A percentile compares a stretch with the other conserved stretches of the same genome.
Evolutionary conservation across 768 basidiomycete genomes (phyloP).

Genomic region (Mycena amicta): DNA sequence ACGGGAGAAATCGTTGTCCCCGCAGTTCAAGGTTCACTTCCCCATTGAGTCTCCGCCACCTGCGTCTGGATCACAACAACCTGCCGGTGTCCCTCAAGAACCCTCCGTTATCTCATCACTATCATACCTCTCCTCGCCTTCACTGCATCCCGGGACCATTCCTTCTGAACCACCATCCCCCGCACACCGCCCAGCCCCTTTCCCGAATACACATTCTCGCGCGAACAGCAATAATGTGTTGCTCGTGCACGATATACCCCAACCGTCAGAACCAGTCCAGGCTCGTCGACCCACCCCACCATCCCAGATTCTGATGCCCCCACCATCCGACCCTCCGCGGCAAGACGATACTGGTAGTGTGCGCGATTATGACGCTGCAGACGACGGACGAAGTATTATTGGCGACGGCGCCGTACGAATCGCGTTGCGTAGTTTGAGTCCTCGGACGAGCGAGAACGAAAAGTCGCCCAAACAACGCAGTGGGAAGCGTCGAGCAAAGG

Average conservation of each 20-base stretch:
- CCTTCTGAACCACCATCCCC: conserved; percentile 17
- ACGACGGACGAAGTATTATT: conserved; percentile 32
- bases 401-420: conserved; percentile 37
- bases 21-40: conserved; percentile 34
- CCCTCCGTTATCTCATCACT: conserved; percentile 25
- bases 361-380: conserved; percentile 26
- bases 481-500: conserved; percentile 8
- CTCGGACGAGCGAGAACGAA: conserved; percentile 41
- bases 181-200: conserved; percentile 2
- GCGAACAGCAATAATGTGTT: conserved; percentile 17
- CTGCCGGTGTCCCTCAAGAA: conserved; percentile 6
- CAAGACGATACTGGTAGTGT: conserved; percentile 29
- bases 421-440: conserved; percentile 48
- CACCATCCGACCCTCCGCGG: conserved; percentile 9
- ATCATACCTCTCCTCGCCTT: conserved; percentile 28
- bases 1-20: conserved; percentile 16
- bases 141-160: conserved; percentile 11
- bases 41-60: conserved; percentile 31
- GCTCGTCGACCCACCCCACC: not conserved
- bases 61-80: conserved; percentile 15
- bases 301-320: not conserved
- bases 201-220: conserved; percentile 21
- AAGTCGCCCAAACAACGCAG: conserved; percentile 6
- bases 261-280: conserved; percentile 8
- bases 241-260: conserved; percentile 7